Percentiles rank a stretch among this genome's conserved stretches.
Conservation (phyloP, 148 eudicot species). For the Pouteria glomerata region DNA sequence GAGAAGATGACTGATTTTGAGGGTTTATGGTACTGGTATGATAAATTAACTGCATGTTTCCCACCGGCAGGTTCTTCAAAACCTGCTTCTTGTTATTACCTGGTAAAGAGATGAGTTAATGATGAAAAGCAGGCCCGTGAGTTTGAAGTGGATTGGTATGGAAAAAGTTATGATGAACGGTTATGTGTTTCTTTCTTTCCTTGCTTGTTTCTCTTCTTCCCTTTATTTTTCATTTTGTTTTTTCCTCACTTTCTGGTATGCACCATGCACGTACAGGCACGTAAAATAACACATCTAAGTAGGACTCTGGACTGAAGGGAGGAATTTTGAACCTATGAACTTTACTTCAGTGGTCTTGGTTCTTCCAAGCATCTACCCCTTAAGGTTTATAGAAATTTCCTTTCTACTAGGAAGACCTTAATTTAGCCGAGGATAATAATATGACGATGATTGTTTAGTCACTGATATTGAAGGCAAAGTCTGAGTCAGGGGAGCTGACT, state of each 20-base stretch:
- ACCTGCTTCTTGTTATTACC: slow-evolving; percentile 28
- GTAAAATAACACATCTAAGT: no score
- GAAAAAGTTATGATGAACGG: slow-evolving; percentile 23
- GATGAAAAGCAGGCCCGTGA: slow-evolving; percentile 24
- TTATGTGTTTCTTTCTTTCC: slow-evolving; percentile 15
- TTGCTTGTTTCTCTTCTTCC: not conserved
- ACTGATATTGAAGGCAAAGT: slow-evolving; percentile 42
- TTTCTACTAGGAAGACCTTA: not conserved
- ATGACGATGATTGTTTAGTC: slow-evolving; percentile 2
- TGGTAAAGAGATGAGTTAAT: slow-evolving; percentile 35
- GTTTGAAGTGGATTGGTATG: slow-evolving; percentile 19
- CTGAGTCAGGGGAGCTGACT: slow-evolving; percentile 41
- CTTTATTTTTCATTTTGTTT: not conserved
- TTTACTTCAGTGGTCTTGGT: not conserved
- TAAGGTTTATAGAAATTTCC: not conserved
- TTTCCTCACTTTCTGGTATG: no score
- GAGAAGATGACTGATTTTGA: not conserved
- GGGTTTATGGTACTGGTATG: not conserved
- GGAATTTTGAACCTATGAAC: not conserved
- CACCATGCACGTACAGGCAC: not conserved
- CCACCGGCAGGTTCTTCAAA: slow-evolving; percentile 21
- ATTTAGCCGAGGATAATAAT: not conserved
- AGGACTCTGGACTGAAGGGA: not conserved
- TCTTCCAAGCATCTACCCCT: not conserved
- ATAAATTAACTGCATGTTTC: not conserved